Evolutionary conservation across 768 basidiomycete species (phyloP), one percentile per base, ranked within the genome.

Genomic region (Roridomyces roridus): DNA sequence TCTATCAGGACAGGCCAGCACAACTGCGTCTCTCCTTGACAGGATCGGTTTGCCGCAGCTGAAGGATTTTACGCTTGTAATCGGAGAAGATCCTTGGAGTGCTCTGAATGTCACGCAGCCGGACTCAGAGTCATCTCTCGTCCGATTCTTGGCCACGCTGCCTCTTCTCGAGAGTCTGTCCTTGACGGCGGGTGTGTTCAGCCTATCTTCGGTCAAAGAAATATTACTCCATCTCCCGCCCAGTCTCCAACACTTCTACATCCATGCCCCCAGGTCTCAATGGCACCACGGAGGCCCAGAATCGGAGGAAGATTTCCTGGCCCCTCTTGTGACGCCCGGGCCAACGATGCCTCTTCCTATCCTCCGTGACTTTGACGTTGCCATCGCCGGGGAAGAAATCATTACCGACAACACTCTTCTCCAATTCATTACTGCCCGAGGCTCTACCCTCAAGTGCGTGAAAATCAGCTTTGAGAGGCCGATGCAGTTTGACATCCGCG

Each of bases 321-420:
- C 14, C 2, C 17, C 15, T 14, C 45, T 28, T 18, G 29, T 2
- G 23, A 41, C 1, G n/a, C 42, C 25, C 9, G 34, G n/a, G 4
- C 2, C 18, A n/a, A 4, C 43, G 15, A 1, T 4, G 15, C 17
- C 14, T 17, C 46, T 43, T 24, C 44, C 43, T 3, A 35, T 43
- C 3, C 18, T 46, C 43, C 52, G 23, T 10, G 36, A 46, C 6
- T 17, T 53, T 8, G 5, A 15, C 11, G 31, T 53, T 2, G 6
- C 3, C 9, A 31, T 3, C 21, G 20, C 26, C 3, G 1, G 4
- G 3, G 8, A 1, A 35, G 36, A 5, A 45, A 35, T 3, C 34
- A 53, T 25, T 34, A 36, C 44, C n/a, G n/a, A n/a, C n/a, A n/a
- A n/a, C n/a, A n/a, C n/a, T 2, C 52, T 53, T 35, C 15, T 53